phyloP scores from a whole-genome alignment of 495 filamentous ascomycete species.

The Penicillium pulvis region DNA sequence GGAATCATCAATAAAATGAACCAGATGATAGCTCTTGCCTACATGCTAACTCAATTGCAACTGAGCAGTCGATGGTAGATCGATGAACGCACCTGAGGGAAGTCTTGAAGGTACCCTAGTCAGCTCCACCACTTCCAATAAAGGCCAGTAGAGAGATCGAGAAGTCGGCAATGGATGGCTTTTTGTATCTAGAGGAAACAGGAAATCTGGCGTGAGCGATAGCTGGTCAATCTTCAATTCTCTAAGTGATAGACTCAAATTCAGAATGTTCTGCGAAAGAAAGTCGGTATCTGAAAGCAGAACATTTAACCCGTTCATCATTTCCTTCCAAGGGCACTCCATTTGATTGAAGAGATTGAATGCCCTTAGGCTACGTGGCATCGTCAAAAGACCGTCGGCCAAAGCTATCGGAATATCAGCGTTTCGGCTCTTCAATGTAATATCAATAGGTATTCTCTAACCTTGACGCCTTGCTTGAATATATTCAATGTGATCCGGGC shows the following conservation, averaged over 20 bases:
- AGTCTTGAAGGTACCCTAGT: background rate
- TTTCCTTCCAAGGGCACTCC: background rate
- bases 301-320: constrained; percentile 3
- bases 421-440: too few relatives aligned
- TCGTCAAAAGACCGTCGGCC: too few relatives aligned
- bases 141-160: constrained; percentile 3
- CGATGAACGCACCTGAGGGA: constrained; percentile 4
- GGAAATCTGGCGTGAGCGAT: too few relatives aligned
- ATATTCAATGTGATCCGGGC: constrained; percentile 6
- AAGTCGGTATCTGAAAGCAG: constrained; percentile 5
- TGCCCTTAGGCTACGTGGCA: background rate
- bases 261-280: constrained; percentile 6
- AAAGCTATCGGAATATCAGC: too few relatives aligned
- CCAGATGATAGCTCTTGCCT: too few relatives aligned
- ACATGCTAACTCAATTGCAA: too few relatives aligned
- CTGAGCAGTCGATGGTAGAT: background rate
- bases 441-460: background rate
- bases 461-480: constrained; percentile 6
- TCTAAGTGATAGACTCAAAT: constrained; percentile 4
- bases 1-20: background rate
- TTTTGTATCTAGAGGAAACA: background rate
- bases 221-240: background rate
- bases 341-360: background rate
- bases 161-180: constrained; percentile 3
- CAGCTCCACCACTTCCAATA: constrained; percentile 4